These are phyloP conservation scores for Metschnikowia aberdeeniae DNA, from an alignment of 805 yeast genomes.

Conservation along the genomic window DNA sequence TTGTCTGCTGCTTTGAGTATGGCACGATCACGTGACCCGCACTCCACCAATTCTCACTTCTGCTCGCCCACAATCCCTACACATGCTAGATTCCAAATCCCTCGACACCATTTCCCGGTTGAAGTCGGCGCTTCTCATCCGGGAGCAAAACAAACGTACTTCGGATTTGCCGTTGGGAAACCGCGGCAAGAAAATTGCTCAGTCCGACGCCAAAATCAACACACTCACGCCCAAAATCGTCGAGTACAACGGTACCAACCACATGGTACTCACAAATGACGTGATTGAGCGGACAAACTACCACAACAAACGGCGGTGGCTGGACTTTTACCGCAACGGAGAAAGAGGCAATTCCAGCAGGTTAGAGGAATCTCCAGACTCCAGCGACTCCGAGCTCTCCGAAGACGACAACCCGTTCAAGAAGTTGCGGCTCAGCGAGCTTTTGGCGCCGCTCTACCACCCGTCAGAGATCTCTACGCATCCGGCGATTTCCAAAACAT, in stretches of 20 bases:
- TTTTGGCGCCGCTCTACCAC: conserved; percentile 73
- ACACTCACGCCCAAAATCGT: conserved; percentile 32
- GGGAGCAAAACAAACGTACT: conserved; percentile 7
- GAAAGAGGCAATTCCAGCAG: conserved; percentile 1
- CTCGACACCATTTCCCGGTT: conserved; percentile 36
- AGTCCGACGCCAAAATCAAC: conserved; percentile 15
- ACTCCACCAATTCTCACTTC: background rate
- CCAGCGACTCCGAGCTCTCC: conserved; percentile 1
- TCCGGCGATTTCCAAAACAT: conserved; percentile 65
- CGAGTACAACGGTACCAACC: conserved; percentile 35
- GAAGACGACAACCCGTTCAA: conserved; percentile 24
- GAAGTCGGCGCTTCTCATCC: conserved; percentile 32
- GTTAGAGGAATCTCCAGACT: background rate
- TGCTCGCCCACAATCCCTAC: background rate
- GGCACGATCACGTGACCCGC: background rate
- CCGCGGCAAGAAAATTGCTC: conserved; percentile 31
- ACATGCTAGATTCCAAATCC: conserved; percentile 37
- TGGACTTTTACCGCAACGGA: conserved; percentile 20
- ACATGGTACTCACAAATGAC: conserved; percentile 35
- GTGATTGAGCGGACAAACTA: conserved; percentile 25
- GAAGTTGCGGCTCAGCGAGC: conserved; percentile 33
- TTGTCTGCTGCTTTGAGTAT: background rate
- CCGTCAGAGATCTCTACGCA: conserved; percentile 76
- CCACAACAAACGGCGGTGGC: conserved; percentile 36
- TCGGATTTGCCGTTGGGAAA: conserved; percentile 19